Evolutionary conservation across 2,329 filamentous ascomycete genomes (phyloP).

Genomic region (Paracoccidioides lutzii): DNA sequence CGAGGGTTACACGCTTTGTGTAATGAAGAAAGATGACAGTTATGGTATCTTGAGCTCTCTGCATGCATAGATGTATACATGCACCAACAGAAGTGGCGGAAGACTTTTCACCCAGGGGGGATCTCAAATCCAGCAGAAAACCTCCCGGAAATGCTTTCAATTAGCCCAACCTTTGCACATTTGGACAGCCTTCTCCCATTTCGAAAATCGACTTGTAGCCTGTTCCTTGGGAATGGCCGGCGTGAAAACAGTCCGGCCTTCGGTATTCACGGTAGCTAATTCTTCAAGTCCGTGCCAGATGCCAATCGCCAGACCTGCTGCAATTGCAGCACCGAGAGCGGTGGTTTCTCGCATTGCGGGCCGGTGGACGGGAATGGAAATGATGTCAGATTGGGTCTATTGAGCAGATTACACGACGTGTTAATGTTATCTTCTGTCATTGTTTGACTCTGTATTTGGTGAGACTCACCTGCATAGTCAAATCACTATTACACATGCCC

Average conservation of each 20-base stretch:
- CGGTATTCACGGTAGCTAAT: slow-evolving; percentile 58
- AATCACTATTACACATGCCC: slow-evolving; percentile 76
- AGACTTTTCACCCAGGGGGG: neutral
- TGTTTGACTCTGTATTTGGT: neutral
- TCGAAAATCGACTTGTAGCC: slow-evolving; percentile 50
- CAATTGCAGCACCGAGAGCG: slow-evolving; percentile 75
- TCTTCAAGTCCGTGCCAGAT: slow-evolving; percentile 68
- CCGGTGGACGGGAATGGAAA: slow-evolving; percentile 68
- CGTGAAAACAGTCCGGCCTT: slow-evolving; percentile 56
- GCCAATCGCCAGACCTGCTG: slow-evolving; percentile 67
- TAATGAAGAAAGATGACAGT: too few species aligned
- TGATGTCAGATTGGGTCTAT: slow-evolving; percentile 72
- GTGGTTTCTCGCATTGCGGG: slow-evolving; percentile 87
- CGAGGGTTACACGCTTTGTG: too few species aligned
- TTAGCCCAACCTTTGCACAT: slow-evolving; percentile 61
- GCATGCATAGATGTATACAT: neutral
- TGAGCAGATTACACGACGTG: neutral
- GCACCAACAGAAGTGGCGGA: neutral
- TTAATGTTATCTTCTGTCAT: neutral
- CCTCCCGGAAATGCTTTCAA: neutral
- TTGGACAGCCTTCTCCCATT: slow-evolving; percentile 64
- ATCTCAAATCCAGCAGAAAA: neutral
- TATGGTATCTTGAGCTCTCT: neutral
- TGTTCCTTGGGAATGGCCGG: slow-evolving; percentile 50
- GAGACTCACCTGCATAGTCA: slow-evolving; percentile 62